phyloP scores from a whole-genome alignment of 2,329 filamentous ascomycete species.

The Emericellopsis cladophorae region DNA sequence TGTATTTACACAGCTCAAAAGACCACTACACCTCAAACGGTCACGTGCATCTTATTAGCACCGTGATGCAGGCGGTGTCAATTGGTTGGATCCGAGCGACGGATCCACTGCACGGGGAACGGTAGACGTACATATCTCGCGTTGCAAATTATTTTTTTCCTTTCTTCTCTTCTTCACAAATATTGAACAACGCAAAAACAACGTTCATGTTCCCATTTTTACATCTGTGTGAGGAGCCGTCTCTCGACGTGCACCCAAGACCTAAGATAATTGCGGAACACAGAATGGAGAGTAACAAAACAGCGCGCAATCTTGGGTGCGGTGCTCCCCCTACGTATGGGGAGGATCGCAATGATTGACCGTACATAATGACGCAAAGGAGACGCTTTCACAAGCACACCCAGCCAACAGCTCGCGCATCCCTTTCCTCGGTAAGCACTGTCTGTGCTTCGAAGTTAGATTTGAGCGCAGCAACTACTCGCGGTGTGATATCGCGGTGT shows the following conservation, averaged over 20 bases:
- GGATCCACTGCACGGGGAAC: too few species aligned
- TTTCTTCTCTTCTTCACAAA: slow-evolving; percentile 14
- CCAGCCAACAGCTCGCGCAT: too few species aligned
- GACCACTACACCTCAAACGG: too few species aligned
- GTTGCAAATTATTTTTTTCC: slow-evolving; percentile 4
- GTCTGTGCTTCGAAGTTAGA: too few species aligned
- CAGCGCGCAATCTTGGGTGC: slow-evolving; percentile 46
- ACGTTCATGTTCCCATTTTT: slow-evolving; percentile 26
- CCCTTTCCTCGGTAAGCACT: too few species aligned
- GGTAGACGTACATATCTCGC: background rate
- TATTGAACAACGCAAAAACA: slow-evolving; percentile 34
- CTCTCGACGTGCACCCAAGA: slow-evolving; percentile 29
- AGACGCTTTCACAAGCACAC: too few species aligned
- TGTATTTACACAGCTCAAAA: too few species aligned
- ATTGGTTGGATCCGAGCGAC: too few species aligned
- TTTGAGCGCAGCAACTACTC: too few species aligned
- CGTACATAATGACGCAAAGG: slow-evolving; percentile 26
- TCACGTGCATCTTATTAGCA: too few species aligned
- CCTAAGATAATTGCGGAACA: slow-evolving; percentile 29
- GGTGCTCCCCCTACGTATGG: slow-evolving; percentile 37
- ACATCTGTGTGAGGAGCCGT: slow-evolving; percentile 33
- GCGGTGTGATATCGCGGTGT: too few species aligned
- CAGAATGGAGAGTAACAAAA: slow-evolving; percentile 37
- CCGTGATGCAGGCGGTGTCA: too few species aligned
- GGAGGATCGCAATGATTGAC: slow-evolving; percentile 49